Percentiles rank a stretch among this genome's conserved stretches.
These are phyloP conservation scores for Puccinia hordei DNA, from an alignment of 1,284 basidiomycete genomes.

Conservation along the genomic window DNA sequence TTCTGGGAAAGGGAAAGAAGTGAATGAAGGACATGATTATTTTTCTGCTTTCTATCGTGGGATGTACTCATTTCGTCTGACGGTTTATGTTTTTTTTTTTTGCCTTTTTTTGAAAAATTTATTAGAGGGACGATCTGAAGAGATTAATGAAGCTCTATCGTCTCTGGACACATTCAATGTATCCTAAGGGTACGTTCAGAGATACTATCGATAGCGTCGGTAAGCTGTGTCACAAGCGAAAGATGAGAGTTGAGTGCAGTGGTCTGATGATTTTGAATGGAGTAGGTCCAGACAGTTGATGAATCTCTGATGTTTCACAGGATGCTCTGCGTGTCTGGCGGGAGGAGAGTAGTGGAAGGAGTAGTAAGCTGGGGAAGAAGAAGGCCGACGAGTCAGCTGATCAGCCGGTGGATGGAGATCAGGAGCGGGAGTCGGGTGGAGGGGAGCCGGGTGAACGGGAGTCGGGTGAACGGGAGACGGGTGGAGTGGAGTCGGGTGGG, in stretches of 20 bases:
- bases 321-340: constrained; percentile 1
- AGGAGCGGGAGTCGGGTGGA: not conserved
- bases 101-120: too few relatives aligned
- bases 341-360: not conserved
- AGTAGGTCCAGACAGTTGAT: not conserved
- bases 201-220: constrained; percentile 81
- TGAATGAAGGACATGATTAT: too few relatives aligned
- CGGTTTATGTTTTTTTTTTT: too few relatives aligned
- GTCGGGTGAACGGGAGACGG: too few relatives aligned
- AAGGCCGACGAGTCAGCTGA: not conserved
- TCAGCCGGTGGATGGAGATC: not conserved
- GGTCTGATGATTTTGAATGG: not conserved
- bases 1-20: constrained; percentile 31
- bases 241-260: constrained; percentile 69
- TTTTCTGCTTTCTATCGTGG: too few relatives aligned
- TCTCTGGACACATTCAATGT: constrained; percentile 87
- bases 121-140: constrained; percentile 75
- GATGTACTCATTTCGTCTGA: too few relatives aligned
- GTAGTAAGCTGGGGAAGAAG: not conserved
- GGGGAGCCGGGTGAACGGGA: not conserved
- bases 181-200: constrained; percentile 78
- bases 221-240: constrained; percentile 76
- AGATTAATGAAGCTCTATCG: constrained; percentile 79
- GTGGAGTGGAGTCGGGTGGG: not conserved
- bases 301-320: not conserved